Conservation (phyloP, 2,329 filamentous ascomycete species). For the Domatiomyces globalis region DNA sequence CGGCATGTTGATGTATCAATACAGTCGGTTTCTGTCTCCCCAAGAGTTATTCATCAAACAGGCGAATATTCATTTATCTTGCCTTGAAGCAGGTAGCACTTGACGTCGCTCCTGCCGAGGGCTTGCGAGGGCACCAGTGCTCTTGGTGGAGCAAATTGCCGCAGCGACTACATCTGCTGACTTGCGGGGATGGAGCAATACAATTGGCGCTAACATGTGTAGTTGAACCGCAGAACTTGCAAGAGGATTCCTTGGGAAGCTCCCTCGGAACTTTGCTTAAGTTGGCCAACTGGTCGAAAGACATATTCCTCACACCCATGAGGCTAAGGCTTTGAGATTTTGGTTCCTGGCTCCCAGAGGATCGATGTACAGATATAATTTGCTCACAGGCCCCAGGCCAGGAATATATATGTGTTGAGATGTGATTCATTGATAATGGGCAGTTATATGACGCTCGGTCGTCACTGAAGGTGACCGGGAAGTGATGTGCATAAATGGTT, state of each 20-base stretch:
- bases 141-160: not conserved
- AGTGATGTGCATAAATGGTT: not conserved
- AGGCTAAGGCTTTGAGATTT: not conserved
- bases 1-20: too few relatives aligned
- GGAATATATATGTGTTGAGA: not conserved
- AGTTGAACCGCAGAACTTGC: not conserved
- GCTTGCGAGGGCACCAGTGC: not conserved
- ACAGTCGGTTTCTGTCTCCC: too few relatives aligned
- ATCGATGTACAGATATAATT: not conserved
- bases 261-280: not conserved
- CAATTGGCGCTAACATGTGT: not conserved
- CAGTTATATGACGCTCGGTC: not conserved
- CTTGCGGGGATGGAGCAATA: not conserved
- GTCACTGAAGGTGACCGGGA: not conserved
- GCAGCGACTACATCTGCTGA: not conserved
- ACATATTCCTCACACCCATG: not conserved
- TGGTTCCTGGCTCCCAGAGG: not conserved
- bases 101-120: not conserved
- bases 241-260: not conserved
- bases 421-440: not conserved
- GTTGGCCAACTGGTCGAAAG: not conserved
- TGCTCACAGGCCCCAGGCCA: not conserved
- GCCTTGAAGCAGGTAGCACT: not conserved
- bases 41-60: not conserved
- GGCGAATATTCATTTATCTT: too few relatives aligned